Evolutionary conservation across 2,329 filamentous ascomycete genomes (phyloP), one percentile per base, ranked within the genome.

Genomic region (Colletotrichum higginsianum): DNA sequence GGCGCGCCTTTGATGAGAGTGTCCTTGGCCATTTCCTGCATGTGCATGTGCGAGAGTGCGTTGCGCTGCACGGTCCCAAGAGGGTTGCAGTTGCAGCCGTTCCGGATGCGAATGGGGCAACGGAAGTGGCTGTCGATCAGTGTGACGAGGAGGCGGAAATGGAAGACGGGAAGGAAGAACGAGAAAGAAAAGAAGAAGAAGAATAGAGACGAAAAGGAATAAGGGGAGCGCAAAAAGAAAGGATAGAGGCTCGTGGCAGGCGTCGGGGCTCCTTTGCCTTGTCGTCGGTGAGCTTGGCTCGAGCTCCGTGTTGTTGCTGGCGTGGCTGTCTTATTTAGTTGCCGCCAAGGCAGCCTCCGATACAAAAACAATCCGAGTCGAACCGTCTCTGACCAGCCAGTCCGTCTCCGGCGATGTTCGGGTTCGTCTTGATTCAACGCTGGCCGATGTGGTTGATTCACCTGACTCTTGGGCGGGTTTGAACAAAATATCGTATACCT

Each of bases 41-140:
- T n/a, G 30, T 13, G 52, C 21, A 44, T n/a, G 30, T 13, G 52
- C 2, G 18, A n/a, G 9, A 30, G 35, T 61, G 21, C 30, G 44
- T 40, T 61, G 42, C 46, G n/a, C 30, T 18, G 47, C 58, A 38
- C 23, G 8, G 26, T 40, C 30, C 58, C 35, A 44, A n/a, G 30
- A 50, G 30, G 46, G 47, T 63, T 53, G 35, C 61, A 63, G 49
- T 53, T 40, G 38, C 47, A 62, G 47, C 60, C 60, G n/a, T 52
- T 63, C 61, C 49, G 61, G 21, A 53, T 44, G 61, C 61, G 49
- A 63, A 44, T n/a, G 21, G 21, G 42, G 61, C n/a, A 49, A 35
- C n/a, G 21, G 21, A 11, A 26, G 38, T 52, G 16, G 61, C 61
- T 23, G 49, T 23, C 38, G 61, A 63, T 63, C 61, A 30, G 13